phyloP scores from a whole-genome alignment of 2,329 filamentous ascomycete species.

The Epichloe glyceriae region DNA sequence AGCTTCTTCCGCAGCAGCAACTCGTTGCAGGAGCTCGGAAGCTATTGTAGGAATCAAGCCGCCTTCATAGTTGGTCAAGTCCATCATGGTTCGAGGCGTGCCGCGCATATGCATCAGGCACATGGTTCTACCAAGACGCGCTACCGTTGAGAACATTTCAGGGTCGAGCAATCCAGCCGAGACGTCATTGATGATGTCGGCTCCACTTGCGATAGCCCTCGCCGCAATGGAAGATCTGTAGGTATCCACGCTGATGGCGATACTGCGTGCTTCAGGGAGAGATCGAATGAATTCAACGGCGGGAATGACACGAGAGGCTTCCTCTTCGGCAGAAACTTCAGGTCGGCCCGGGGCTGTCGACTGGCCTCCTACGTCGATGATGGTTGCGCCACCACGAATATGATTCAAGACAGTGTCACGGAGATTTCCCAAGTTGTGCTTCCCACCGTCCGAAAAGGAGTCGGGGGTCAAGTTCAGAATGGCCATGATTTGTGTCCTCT shows the following conservation, averaged over 20 bases:
- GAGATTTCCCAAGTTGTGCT: slow-evolving; percentile 43
- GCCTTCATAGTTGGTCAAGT: slow-evolving; percentile 52
- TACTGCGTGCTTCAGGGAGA: slow-evolving; percentile 44
- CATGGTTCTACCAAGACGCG: slow-evolving; percentile 63
- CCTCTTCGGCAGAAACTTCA: slow-evolving; percentile 58
- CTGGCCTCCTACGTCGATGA: slow-evolving; percentile 88
- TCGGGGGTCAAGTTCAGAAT: slow-evolving; percentile 93
- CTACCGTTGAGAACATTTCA: slow-evolving; percentile 71
- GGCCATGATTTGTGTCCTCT: slow-evolving; percentile 73
- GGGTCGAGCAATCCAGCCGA: slow-evolving; percentile 69
- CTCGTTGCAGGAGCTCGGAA: slow-evolving; percentile 53
- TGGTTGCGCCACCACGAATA: slow-evolving; percentile 58
- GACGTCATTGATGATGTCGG: slow-evolving; percentile 90
- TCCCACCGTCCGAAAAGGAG: slow-evolving; percentile 87
- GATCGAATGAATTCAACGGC: slow-evolving; percentile 62
- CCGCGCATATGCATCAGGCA: slow-evolving; percentile 91
- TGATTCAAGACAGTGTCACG: slow-evolving; percentile 45
- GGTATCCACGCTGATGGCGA: slow-evolving; percentile 84
- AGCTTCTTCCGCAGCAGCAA: slow-evolving; percentile 62
- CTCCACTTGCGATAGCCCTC: slow-evolving; percentile 62
- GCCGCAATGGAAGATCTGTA: slow-evolving; percentile 77
- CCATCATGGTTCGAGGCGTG: slow-evolving; percentile 68
- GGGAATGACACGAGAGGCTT: slow-evolving; percentile 65
- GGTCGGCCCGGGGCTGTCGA: slow-evolving; percentile 70
- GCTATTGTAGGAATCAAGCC: slow-evolving; percentile 55